Evolutionary conservation across 768 basidiomycete species (phyloP), one percentile per base, ranked within the genome.

Genomic region (Psilocybe sp.): DNA sequence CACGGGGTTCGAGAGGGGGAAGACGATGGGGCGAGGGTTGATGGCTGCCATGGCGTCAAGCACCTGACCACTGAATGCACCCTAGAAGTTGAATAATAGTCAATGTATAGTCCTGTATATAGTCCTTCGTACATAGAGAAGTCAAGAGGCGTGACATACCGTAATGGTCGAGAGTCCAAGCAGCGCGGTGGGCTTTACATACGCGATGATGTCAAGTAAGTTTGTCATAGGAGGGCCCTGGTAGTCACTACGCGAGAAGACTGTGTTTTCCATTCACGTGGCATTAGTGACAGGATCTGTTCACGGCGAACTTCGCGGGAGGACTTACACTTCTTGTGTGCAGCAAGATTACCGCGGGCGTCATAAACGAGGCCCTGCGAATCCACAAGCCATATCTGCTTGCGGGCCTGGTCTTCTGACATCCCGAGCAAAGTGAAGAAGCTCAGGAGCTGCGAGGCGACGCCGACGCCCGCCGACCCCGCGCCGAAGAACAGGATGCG

Each of bases 401-500:
- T 69, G 49, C 84, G 81, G 15, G 93, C 93, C 64, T 94, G 82
- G 54, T 92, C 81, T 57, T 81, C 76, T 4, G 80, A 78, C 61
- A 94, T 64, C 19, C 93, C 91, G 57, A 87, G 77, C 54, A 90
- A 69, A 34, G 80, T 90, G 76, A 94, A 93, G 78, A 94, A 96
- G 66, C 87, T 89, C 75, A 85, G 81, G 45, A 92, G 72, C 65
- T 96, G 92, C 70, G 81, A 84, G 50, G 87, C 94, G 40, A 98
- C 94, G 40, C 94, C 95, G 46, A 97, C 89, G 54, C 92, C 94
- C 2, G 92, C 90, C 19, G 86, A 89, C 5, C 95, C 95, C 4
- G 94, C 92, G 14, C 95, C 95, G 47, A 92, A 85, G 78, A 98
- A 96, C 38, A 96, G 80, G 60, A 97, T 91, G 35, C 84, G 82